phyloP scores from a whole-genome alignment of 2,329 filamentous ascomycete species.

The Ascocoryne sarcoides region DNA sequence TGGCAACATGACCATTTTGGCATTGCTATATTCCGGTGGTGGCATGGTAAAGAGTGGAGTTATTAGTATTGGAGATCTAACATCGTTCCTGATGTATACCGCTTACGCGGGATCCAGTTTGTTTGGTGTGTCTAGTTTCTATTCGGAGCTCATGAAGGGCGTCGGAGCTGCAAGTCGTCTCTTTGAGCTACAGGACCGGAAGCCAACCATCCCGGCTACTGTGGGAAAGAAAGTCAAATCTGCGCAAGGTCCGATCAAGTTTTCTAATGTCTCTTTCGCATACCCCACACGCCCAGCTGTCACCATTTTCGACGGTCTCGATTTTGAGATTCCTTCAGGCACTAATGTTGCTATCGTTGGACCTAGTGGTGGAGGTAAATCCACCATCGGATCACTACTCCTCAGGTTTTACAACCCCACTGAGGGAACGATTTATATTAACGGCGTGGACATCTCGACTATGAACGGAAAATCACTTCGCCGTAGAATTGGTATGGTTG shows the following conservation, averaged over 20 bases:
- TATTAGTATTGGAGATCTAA: conserved; percentile 85
- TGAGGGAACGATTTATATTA: conserved; percentile 68
- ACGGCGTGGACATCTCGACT: conserved; percentile 69
- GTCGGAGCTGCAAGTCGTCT: conserved; percentile 92
- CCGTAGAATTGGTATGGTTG: conserved; percentile 87
- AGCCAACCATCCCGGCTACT: conserved; percentile 80
- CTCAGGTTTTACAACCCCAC: conserved; percentile 86
- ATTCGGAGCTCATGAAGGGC: conserved; percentile 98
- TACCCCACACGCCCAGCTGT: conserved; percentile 93
- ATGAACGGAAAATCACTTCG: conserved; percentile 94
- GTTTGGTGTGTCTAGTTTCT: conserved; percentile 91
- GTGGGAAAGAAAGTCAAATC: conserved; percentile 70
- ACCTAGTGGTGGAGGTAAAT: conserved; percentile 92
- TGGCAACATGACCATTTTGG: conserved; percentile 93
- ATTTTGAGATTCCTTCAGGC: conserved; percentile 86
- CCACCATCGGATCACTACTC: conserved; percentile 84
- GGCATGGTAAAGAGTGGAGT: conserved; percentile 78
- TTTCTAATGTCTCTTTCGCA: conserved; percentile 76
- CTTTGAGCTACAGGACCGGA: conserved; percentile 89
- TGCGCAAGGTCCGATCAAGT: conserved; percentile 81
- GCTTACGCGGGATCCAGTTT: conserved; percentile 78
- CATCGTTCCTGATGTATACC: conserved; percentile 98
- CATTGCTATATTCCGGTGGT: conserved; percentile 82
- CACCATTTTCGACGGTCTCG: conserved; percentile 77
- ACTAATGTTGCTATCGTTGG: conserved; percentile 95